Conservation (phyloP, 768 basidiomycete species). For the Erythrobasidium yunnanense region DNA sequence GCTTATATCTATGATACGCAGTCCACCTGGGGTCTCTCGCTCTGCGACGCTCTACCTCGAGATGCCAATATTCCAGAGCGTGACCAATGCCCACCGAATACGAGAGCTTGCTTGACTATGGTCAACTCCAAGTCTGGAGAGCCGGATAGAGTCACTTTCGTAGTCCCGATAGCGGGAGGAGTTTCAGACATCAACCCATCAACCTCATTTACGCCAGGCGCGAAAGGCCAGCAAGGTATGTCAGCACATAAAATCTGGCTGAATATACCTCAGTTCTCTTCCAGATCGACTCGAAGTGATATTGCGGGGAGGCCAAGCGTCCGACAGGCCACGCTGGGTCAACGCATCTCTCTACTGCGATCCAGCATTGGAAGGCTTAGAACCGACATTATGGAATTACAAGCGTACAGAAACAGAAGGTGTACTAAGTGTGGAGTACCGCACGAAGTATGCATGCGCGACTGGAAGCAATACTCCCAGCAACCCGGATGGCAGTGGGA, state of each 20-base stretch:
- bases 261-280: slow-evolving; percentile 50
- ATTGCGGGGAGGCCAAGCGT: slow-evolving; percentile 42
- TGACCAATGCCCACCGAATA: slow-evolving; percentile 39
- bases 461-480: not conserved
- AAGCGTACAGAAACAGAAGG: slow-evolving; percentile 1
- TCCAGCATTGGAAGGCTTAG: not conserved
- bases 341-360: slow-evolving; percentile 55
- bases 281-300: slow-evolving; percentile 48
- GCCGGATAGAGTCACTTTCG: slow-evolving; percentile 55
- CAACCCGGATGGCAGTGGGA: too few species aligned
- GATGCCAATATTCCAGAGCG: slow-evolving; percentile 9
- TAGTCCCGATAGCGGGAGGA: slow-evolving; percentile 58
- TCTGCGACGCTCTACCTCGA: slow-evolving; percentile 31
- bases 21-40: slow-evolving; percentile 31
- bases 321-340: slow-evolving; percentile 52
- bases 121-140: slow-evolving; percentile 53
- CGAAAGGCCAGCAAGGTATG: slow-evolving; percentile 9
- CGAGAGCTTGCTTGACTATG: slow-evolving; percentile 62
- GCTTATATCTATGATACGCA: too few species aligned
- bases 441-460: slow-evolving; percentile 13
- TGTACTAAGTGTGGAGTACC: slow-evolving; percentile 13
- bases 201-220: slow-evolving; percentile 25
- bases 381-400: slow-evolving; percentile 19
- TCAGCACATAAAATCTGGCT: too few species aligned
- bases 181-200: slow-evolving; percentile 36